Base-by-base conservation (phyloP, 441 rosid genomes). In the Syzygium malaccense region DNA sequence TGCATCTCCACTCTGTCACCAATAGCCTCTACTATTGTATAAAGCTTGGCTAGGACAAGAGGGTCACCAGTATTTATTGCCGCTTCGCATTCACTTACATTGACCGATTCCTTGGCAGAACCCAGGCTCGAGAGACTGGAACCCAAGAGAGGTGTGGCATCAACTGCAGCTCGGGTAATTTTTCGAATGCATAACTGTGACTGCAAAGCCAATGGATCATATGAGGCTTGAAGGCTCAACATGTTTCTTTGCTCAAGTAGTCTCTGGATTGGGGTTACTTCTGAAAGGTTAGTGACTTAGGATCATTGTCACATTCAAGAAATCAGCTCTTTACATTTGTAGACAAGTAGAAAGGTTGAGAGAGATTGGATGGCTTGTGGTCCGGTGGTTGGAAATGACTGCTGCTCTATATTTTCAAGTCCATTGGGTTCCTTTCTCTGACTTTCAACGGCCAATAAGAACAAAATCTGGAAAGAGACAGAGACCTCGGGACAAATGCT, bases 1-100 rank as follows among this genome's bases (percentile, higher is more conserved):
- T 92, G 95, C 91, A 88, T 91, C 89, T 92, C 90, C 14, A 55
- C 91, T 87, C 91, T 88, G 23, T 91, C 92, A 4, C 90, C 91
- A 54, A 90, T 87, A 9, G 89, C 89, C 60, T 90, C 92, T 88
- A 91, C 68, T 48, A 92, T 56, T 87, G 86, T 88, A 78, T 86
- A 88, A 56, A 93, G 92, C 90, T 89, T 55, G 45, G 88, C 88
- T 13, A 75, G 58, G 20, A 55, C 66, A 15, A 87, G 15, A n/a
- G 92, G 89, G 64, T 92, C 89, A 32, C 87, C 71, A 26, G 30
- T 28, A 84, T 14, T 18, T 19, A 25, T 79, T 78, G 89, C 87
- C 53, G 80, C 56, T 51, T 64, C 75, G n/a, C 56, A 87, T 86
- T 62, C 79, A 66, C 49, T 87, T 85, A 37, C 49, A 71, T 71